Percentiles rank a stretch among this genome's conserved stretches.
phyloP scores from a whole-genome alignment of 2,329 filamentous ascomycete genomes.

The Blumeriella jaapii region DNA sequence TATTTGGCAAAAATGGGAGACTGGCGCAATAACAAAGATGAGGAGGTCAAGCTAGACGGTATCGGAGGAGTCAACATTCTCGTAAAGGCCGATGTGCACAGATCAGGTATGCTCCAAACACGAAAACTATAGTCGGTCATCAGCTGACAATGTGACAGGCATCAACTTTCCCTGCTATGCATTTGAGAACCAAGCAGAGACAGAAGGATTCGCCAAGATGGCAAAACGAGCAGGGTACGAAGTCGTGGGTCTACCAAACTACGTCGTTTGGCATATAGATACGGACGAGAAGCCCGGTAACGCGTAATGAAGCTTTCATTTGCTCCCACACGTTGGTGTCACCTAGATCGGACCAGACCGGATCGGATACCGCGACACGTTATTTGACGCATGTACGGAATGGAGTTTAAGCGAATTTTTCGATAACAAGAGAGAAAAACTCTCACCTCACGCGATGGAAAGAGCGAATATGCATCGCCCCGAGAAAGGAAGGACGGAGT shows the following conservation, averaged over 20 bases:
- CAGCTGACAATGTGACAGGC: conserved; percentile 39
- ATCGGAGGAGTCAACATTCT: conserved; percentile 96
- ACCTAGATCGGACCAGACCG: conserved; percentile 8
- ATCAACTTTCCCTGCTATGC: conserved; percentile 97
- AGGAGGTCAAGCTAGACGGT: conserved; percentile 85
- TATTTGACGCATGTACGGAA: conserved; percentile 27
- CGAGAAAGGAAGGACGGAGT: conserved; percentile 8
- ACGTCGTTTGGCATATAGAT: conserved; percentile 97
- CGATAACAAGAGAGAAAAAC: conserved; percentile 7
- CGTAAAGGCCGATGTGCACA: conserved; percentile 94
- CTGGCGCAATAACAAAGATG: conserved; percentile 83
- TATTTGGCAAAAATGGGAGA: conserved; percentile 90
- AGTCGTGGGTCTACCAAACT: conserved; percentile 88
- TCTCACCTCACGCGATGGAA: no score
- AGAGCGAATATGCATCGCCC: conserved; percentile 14
- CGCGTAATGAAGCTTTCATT: conserved; percentile 17
- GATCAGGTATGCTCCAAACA: conserved; percentile 54
- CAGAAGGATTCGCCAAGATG: conserved; percentile 98
- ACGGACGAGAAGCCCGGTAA: conserved; percentile 92
- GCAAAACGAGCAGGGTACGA: conserved; percentile 90
- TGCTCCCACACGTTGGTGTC: conserved; percentile 14
- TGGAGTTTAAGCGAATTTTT: conserved; percentile 20
- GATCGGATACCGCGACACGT: conserved; percentile 8
- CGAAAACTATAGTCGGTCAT: background rate
- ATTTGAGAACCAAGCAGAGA: conserved; percentile 98